Base-by-base conservation (phyloP, 192 early-diverging fungal species). In the Backusella liffmaniae region DNA sequence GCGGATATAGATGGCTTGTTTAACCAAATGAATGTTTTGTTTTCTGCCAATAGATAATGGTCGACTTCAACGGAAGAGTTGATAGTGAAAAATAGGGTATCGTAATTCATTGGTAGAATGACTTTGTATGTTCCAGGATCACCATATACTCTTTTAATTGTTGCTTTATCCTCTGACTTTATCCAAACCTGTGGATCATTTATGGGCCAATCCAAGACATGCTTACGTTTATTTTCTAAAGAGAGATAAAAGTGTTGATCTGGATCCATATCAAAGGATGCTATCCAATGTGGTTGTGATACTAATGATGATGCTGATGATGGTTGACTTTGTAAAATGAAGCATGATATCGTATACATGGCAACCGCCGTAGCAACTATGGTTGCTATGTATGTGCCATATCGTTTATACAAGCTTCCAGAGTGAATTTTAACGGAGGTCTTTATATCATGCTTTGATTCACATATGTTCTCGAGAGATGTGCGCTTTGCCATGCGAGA, bases 401-500 rank as follows among this genome's bases (percentile, higher is more conserved):
- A 39, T 39, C 37, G 9, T 3, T 39, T 39, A 39, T 39, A 12
- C 7, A 39, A 32, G 32, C 32, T 32, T 32, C 32, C 37, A 39
- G 9, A 8, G 37, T 39, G 9, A 39, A 3, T 39, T 39, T 39
- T 39, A 39, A 39, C 37, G 37, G 37, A 10, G 37, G 49, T 6
- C 1, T 53, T 16, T 21, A 53, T 18, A 21, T 7, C n/a, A 2
- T 16, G 6, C 21, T 32, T 67, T n/a, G 32, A 13, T 21, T 15
- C 9, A 37, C 10, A 46, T 9, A 21, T 23, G 5, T 41, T 53
- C 12, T 36, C 68, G 44, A 21, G 21, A 26, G 29, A 26, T 10
- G 73, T 71, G 15, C 71, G 76, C 13, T 39, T 44, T 41, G 39
- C 66, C 49, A 73, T 44, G 32, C 77, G 44, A 32, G 49, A 30